These are phyloP conservation scores for Schizosaccharomyces cryophilus DNA, from an alignment of 805 yeast genomes.

Conservation along the genomic window DNA sequence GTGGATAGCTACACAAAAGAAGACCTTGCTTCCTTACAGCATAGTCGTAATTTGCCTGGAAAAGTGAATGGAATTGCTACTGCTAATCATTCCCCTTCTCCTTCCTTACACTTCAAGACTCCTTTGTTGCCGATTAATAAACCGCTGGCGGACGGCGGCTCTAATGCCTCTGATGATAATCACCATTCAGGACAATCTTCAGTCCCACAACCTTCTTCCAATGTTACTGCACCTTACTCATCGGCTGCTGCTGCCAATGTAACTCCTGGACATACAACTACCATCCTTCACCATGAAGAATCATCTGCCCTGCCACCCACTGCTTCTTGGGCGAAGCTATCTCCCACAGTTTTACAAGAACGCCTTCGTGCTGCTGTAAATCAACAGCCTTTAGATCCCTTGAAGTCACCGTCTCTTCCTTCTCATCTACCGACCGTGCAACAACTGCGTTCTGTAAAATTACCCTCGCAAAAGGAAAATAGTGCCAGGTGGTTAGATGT, in stretches of 20 bases:
- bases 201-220: not conserved
- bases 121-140: not conserved
- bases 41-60: constrained; percentile 8
- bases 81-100: not conserved
- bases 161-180: not conserved
- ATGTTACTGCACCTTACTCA: not conserved
- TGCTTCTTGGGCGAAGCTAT: constrained; percentile 34
- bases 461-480: not conserved
- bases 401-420: not conserved
- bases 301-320: constrained; percentile 40
- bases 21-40: constrained; percentile 49
- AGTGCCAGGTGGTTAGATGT: not conserved
- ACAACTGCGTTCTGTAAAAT: not conserved
- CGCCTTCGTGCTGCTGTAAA: constrained; percentile 7
- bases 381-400: not conserved
- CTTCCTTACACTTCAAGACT: not conserved
- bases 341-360: constrained; percentile 7
- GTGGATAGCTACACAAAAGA: constrained; percentile 89
- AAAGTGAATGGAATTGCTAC: constrained; percentile 2
- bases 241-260: not conserved
- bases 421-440: not conserved
- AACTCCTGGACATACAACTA: not conserved
- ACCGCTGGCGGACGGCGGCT: not conserved
- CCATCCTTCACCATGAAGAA: constrained; percentile 9
- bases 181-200: not conserved